phyloP scores from a whole-genome alignment of 352 stramenopile species.

The Globisporangium orthogonon region DNA sequence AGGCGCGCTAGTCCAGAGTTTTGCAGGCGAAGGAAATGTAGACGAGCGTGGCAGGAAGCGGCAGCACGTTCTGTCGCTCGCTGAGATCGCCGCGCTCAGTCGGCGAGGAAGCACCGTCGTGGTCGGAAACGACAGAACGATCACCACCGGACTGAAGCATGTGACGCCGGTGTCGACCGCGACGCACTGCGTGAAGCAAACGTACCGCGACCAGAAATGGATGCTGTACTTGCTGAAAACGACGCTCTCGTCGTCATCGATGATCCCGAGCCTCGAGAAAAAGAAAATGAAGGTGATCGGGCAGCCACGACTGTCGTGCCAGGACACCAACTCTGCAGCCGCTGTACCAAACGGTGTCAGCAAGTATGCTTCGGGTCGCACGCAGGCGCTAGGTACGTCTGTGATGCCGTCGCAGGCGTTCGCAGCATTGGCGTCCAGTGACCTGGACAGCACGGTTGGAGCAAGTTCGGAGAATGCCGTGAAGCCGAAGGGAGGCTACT shows the following conservation, averaged over 20 bases:
- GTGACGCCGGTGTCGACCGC: constrained; percentile 13
- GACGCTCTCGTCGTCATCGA: constrained; percentile 48
- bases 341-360: not conserved
- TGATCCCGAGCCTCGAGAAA: constrained; percentile 65
- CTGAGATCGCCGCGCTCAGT: not conserved
- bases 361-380: not conserved
- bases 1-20: not conserved
- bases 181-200: constrained; percentile 49
- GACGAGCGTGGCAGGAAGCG: no score
- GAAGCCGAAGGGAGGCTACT: constrained; percentile 28
- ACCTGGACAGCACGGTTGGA: not conserved
- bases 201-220: constrained; percentile 59
- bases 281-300: constrained; percentile 58
- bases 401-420: not conserved
- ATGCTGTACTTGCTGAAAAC: constrained; percentile 66
- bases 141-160: not conserved
- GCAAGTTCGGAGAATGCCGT: constrained; percentile 1
- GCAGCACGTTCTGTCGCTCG: not conserved
- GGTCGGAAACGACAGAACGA: not conserved
- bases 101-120: constrained; percentile 4
- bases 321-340: constrained; percentile 18
- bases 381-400: not conserved
- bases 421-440: not conserved
- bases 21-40: not conserved
- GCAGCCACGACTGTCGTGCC: constrained; percentile 35